Evolutionary conservation across 2,329 filamentous ascomycete species (phyloP).

Genomic region (Polychaeton citri): DNA sequence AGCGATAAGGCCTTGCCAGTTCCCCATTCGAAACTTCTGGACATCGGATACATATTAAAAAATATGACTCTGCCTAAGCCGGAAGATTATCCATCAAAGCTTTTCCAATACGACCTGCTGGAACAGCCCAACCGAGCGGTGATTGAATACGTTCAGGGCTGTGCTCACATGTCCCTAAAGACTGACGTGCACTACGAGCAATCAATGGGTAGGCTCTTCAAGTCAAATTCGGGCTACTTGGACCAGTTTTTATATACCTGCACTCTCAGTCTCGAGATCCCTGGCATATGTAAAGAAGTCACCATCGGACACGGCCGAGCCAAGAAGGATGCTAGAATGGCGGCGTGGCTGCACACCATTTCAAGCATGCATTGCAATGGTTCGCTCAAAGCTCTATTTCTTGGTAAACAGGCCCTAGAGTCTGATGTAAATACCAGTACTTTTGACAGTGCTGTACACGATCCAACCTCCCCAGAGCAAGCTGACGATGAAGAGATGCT

Average conservation of each 20-base stretch:
- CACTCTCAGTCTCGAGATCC: slow-evolving; percentile 4
- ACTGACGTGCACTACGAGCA: slow-evolving; percentile 4
- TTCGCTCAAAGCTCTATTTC: slow-evolving; percentile 5
- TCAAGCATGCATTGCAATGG: slow-evolving; percentile 8
- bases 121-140: not conserved
- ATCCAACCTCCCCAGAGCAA: not conserved
- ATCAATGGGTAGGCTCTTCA: not conserved
- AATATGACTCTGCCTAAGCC: slow-evolving; percentile 5
- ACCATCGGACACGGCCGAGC: slow-evolving; percentile 5
- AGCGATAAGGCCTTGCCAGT: not conserved
- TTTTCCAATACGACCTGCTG: slow-evolving; percentile 4
- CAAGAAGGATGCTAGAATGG: slow-evolving; percentile 6
- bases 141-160: slow-evolving; percentile 1
- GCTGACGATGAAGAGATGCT: slow-evolving; percentile 1
- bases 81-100: slow-evolving; percentile 7
- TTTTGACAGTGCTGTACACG: not conserved
- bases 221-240: not conserved
- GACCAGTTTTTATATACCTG: not conserved
- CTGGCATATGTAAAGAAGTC: slow-evolving; percentile 3
- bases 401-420: not conserved
- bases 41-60: slow-evolving; percentile 1
- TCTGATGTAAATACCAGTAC: not conserved
- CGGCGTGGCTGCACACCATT: slow-evolving; percentile 9
- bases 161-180: slow-evolving; percentile 1
- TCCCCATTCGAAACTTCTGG: slow-evolving; percentile 1